Base-by-base conservation (phyloP, 768 basidiomycete genomes). In the Tephrocybe rancida region DNA sequence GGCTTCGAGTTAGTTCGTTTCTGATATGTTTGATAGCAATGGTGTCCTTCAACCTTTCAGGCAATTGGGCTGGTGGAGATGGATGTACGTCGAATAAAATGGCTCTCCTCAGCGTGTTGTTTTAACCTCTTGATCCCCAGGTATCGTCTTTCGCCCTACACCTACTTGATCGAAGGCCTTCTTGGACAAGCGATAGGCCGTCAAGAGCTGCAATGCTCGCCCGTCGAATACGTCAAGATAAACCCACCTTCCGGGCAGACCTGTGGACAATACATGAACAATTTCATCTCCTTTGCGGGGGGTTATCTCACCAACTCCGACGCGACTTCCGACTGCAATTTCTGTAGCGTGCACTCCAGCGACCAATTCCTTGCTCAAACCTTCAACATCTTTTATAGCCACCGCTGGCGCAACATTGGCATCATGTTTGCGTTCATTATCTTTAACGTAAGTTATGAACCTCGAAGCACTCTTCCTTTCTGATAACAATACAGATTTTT, bases 31-130 rank as follows among this genome's bases (percentile, higher is more conserved):
- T 7, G n/a, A 26, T 32, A 80, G 78, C 59, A 75, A 84, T 57
- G 85, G 85, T 52, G 83, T 86, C 47, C 63, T 88, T 4, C 86
- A 88, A 59, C 86, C 86, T 3, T 84, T 72, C 63, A 58, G 73
- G 6, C 72, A 73, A 16, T 77, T 87, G 14, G 82, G 81, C 3
- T 85, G 83, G 80, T 88, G 86, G 87, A 65, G 63, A 43, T 86
- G 85, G 84, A 83, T 85, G 83, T 85, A 79, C 27, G 65, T 54
- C 14, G 8, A 8, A 2, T 9, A 3, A 11, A 3, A 18, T 29
- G 16, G 11, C 0, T 11, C 14, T 16, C 19, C 5, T 16, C n/a
- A 41, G n/a, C 21, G 39, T 9, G 6, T 21, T n/a, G 19, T 10
- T n/a, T 25, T 32, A 19, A 25, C 24, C 24, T 30, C 26, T 21